phyloP scores from a whole-genome alignment of 2,329 filamentous ascomycete genomes.

The Colletotrichum chrysophilum region DNA sequence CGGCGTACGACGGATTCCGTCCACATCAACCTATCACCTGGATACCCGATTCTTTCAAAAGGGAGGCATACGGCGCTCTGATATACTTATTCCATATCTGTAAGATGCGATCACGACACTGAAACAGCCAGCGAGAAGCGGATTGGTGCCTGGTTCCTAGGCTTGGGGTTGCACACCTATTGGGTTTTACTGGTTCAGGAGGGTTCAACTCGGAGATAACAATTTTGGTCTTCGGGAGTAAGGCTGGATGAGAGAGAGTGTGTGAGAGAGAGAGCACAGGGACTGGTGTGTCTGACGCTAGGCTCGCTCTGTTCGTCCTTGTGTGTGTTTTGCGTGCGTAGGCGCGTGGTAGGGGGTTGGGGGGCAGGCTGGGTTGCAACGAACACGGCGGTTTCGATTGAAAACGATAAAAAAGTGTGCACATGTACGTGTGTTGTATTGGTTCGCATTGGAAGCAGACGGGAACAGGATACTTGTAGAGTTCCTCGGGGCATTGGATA shows the following conservation, averaged over 20 bases:
- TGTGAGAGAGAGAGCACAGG: neutral
- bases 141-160: neutral
- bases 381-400: neutral
- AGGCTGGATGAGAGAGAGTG: neutral
- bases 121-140: slow-evolving; percentile 2
- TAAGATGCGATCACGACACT: slow-evolving; percentile 18
- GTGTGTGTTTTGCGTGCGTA: neutral
- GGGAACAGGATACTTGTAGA: neutral
- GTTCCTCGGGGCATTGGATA: neutral
- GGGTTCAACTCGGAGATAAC: neutral
- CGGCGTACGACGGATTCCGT: slow-evolving; percentile 15
- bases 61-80: slow-evolving; percentile 9
- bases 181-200: neutral
- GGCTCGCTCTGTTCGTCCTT: neutral
- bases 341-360: neutral
- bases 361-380: neutral
- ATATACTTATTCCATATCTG: slow-evolving; percentile 16
- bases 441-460: neutral
- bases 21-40: slow-evolving; percentile 13
- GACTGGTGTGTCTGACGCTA: neutral
- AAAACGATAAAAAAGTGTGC: neutral
- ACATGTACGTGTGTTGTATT: neutral
- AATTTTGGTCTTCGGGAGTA: neutral
- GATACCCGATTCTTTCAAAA: slow-evolving; percentile 19
- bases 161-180: neutral